Percentiles rank a stretch among this genome's conserved stretches.
Conservation (phyloP, 2,329 filamentous ascomycete species). For the Fusarium subglutinans region DNA sequence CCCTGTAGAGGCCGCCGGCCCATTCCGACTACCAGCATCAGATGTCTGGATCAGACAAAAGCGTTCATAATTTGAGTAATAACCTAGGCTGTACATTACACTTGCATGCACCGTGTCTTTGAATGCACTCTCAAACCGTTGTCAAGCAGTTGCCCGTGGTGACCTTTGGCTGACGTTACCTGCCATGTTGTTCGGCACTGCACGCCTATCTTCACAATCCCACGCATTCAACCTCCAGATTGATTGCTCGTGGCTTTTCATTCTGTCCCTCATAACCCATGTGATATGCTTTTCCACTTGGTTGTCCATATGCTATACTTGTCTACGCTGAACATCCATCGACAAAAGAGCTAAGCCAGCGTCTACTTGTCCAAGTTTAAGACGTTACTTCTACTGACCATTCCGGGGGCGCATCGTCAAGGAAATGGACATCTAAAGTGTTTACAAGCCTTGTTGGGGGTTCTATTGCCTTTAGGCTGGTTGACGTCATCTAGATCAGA, state of each 20-base stretch:
- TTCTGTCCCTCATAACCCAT: neutral
- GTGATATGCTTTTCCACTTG: rapidly evolving
- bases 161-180: rapidly evolving
- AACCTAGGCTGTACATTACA: rapidly evolving
- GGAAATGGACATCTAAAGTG: rapidly evolving
- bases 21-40: rapidly evolving
- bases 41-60: neutral
- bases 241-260: rapidly evolving
- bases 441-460: rapidly evolving
- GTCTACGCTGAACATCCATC: neutral
- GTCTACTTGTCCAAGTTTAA: neutral
- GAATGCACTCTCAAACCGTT: rapidly evolving
- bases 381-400: neutral
- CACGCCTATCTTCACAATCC: rapidly evolving
- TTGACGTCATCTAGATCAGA: too few species aligned
- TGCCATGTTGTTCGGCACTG: rapidly evolving
- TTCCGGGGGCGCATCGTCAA: rapidly evolving
- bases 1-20: rapidly evolving
- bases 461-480: neutral
- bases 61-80: rapidly evolving
- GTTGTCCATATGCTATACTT: neutral
- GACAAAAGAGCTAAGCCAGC: neutral
- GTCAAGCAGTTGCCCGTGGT: rapidly evolving
- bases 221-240: rapidly evolving
- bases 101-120: rapidly evolving